Evolutionary conservation across 805 yeast species (phyloP).

Genomic region (Cyberlindnera saturnus): DNA sequence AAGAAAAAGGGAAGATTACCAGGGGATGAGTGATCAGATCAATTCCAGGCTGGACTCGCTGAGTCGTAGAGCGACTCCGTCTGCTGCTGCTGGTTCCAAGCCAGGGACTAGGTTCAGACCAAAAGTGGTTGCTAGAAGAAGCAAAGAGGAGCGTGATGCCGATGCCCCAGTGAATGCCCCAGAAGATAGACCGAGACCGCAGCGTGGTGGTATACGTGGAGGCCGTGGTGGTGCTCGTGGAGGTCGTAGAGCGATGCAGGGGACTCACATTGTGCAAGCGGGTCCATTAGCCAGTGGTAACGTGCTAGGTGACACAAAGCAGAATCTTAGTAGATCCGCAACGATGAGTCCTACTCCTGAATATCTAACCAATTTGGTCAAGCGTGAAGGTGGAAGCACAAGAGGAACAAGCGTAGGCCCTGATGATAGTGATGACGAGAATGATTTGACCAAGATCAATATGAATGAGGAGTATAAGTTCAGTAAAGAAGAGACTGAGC

Average conservation of each 20-base stretch:
- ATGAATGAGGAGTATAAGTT: constrained; percentile 57
- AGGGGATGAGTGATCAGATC: constrained; percentile 18
- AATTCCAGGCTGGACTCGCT: constrained; percentile 32
- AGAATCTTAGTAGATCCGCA: constrained; percentile 15
- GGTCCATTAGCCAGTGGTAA: constrained; percentile 66
- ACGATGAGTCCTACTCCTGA: constrained; percentile 35
- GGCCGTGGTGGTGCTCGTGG: constrained; percentile 20
- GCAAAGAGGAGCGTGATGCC: constrained; percentile 79
- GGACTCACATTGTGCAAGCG: constrained; percentile 60
- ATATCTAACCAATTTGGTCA: constrained; percentile 30
- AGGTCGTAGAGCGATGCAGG: constrained; percentile 24
- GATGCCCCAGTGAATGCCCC: constrained; percentile 45
- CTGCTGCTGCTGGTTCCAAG: constrained; percentile 24
- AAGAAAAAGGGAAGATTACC: no score
- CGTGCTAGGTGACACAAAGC: constrained; percentile 22
- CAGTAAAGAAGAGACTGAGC: constrained; percentile 39
- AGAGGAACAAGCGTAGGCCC: constrained; percentile 21
- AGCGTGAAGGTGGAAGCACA: constrained; percentile 19
- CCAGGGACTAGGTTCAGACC: constrained; percentile 76
- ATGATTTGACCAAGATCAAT: constrained; percentile 43
- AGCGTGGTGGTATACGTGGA: constrained; percentile 16
- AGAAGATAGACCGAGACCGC: constrained; percentile 6
- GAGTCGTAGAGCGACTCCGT: constrained; percentile 24
- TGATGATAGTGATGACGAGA: constrained; percentile 36
- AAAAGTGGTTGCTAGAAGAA: constrained; percentile 76